These are phyloP conservation scores for Voacanga thouarsii DNA, from an alignment of 257 asterid genomes.

Conservation along the genomic window DNA sequence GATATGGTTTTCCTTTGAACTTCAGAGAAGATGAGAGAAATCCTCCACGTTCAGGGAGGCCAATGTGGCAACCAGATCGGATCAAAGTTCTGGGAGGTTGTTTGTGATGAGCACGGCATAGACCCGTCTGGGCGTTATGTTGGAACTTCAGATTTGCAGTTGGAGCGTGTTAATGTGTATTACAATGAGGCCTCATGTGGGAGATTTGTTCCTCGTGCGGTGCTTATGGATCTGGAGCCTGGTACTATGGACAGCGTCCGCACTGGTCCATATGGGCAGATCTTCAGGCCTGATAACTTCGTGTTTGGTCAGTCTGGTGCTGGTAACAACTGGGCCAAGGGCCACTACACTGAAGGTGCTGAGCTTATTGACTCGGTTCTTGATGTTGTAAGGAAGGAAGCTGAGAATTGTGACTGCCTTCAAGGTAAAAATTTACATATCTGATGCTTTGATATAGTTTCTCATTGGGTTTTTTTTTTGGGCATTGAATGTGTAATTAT, in stretches of 20 bases:
- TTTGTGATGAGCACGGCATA: conserved; percentile 86
- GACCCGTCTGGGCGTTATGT: conserved; percentile 80
- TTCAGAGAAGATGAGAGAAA: conserved; percentile 66
- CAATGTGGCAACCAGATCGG: conserved; percentile 95
- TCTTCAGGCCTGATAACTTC: conserved; percentile 16
- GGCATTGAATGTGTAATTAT: not conserved
- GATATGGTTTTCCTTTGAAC: not conserved
- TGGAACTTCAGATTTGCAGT: conserved; percentile 80
- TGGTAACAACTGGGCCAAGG: conserved; percentile 19
- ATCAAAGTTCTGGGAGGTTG: conserved; percentile 90
- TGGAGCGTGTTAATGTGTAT: conserved; percentile 88
- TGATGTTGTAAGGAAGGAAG: conserved; percentile 15
- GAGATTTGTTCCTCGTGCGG: conserved; percentile 91
- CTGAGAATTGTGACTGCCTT: conserved; percentile 18
- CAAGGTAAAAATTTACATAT: not conserved
- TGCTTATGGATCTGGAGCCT: conserved; percentile 94
- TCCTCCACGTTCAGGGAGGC: conserved; percentile 88
- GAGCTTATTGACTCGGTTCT: conserved; percentile 16
- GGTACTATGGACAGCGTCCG: conserved; percentile 96
- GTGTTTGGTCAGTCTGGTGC: conserved; percentile 20
- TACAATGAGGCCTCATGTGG: conserved; percentile 91
- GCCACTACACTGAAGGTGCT: conserved; percentile 16
- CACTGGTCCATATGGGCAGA: conserved; percentile 50
- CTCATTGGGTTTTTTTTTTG: not conserved
- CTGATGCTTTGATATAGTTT: not conserved